phyloP scores from a whole-genome alignment of 2,329 filamentous ascomycete genomes.

The Hypoxylon sp. region DNA sequence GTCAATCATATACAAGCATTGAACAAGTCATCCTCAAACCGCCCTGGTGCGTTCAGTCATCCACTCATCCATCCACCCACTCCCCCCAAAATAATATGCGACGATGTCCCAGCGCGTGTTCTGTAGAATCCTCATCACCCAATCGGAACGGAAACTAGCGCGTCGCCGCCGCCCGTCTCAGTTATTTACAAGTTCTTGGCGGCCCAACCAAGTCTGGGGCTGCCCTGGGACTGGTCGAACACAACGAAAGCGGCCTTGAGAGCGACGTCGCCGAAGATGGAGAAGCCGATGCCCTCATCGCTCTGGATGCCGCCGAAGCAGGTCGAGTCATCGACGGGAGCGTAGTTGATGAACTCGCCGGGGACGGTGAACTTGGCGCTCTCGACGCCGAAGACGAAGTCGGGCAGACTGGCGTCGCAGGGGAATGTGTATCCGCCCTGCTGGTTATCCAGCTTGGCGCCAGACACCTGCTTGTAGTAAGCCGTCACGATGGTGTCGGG shows the following conservation, averaged over 20 bases:
- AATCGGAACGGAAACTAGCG: not conserved
- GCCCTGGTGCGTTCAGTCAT: conserved; percentile 1
- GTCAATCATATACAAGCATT: conserved; percentile 41
- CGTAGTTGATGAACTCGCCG: conserved; percentile 66
- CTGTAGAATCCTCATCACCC: not conserved
- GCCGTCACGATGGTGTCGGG: conserved; percentile 62
- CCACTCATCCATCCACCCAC: conserved; percentile 1
- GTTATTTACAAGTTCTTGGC: conserved; percentile 50
- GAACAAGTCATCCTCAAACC: conserved; percentile 19
- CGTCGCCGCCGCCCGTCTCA: not conserved
- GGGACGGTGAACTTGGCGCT: conserved; percentile 64
- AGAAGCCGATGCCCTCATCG: conserved; percentile 56
- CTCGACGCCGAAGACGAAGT: conserved; percentile 66
- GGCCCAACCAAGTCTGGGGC: conserved; percentile 63
- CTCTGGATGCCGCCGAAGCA: conserved; percentile 79
- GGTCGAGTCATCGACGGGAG: conserved; percentile 60
- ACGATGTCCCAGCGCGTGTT: conserved; percentile 12
- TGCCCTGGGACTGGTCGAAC: conserved; percentile 63
- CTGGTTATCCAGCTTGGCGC: conserved; percentile 57
- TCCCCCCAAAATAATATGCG: conserved; percentile 7
- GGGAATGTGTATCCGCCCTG: conserved; percentile 68
- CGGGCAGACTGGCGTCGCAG: conserved; percentile 64
- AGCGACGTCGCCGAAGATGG: conserved; percentile 77
- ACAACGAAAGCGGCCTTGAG: conserved; percentile 77
- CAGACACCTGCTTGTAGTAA: conserved; percentile 67